Conservation (phyloP, 805 yeast species). For the Starmerella sp. region DNA sequence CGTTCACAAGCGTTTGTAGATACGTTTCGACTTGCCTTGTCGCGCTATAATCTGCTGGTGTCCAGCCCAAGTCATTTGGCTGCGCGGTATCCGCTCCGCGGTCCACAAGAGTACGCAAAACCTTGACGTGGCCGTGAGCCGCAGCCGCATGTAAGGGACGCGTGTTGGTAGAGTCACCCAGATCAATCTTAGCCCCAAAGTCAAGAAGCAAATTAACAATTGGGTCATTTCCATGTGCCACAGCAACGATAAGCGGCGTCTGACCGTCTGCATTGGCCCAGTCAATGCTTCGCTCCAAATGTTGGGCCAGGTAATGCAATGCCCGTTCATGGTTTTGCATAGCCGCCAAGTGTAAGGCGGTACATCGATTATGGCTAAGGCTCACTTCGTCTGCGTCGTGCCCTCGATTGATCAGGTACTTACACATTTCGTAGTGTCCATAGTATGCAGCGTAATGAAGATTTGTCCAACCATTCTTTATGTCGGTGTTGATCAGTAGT, state of each 20-base stretch:
- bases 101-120: conserved; percentile 42
- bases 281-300: conserved; percentile 47
- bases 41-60: conserved; percentile 48
- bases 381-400: conserved; percentile 44
- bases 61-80: conserved; percentile 51
- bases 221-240: conserved; percentile 46
- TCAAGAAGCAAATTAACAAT: conserved; percentile 56
- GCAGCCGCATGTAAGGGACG: conserved; percentile 79
- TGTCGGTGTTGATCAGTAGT: conserved; percentile 55
- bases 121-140: conserved; percentile 51
- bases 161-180: conserved; percentile 63
- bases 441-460: conserved; percentile 69
- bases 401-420: conserved; percentile 40
- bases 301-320: conserved; percentile 58
- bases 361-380: conserved; percentile 43
- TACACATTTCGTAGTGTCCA: conserved; percentile 62
- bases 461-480: conserved; percentile 69
- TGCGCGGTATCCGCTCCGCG: conserved; percentile 40
- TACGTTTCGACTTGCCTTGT: conserved; percentile 41
- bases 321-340: conserved; percentile 57
- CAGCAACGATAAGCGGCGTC: conserved; percentile 52
- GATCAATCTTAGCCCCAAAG: conserved; percentile 65
- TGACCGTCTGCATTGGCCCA: conserved; percentile 41
- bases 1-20: conserved; percentile 27
- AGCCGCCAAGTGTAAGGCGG: conserved; percentile 64